These are phyloP conservation scores for Cinnamomum chago DNA, from an alignment of 164 flowering plant genomes.

Conservation along the genomic window DNA sequence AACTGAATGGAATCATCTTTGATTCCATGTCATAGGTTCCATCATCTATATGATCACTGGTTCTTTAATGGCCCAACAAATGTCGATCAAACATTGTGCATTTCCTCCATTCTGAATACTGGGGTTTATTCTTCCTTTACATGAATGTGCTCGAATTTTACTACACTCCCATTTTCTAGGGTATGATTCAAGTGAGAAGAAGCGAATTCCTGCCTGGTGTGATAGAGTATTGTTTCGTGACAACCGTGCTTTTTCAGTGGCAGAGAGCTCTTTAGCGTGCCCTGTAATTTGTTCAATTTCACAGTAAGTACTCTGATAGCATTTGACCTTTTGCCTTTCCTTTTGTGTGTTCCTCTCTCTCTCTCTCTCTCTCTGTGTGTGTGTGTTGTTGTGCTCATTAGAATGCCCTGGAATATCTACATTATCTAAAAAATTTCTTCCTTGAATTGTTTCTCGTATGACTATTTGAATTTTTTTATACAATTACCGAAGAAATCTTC, in stretches of 20 bases:
- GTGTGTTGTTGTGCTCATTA: neutral
- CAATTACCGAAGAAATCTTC: neutral
- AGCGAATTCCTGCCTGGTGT: constrained; percentile 99
- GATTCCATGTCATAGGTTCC: too few relatives aligned
- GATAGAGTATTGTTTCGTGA: constrained; percentile 92
- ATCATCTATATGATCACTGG: too few relatives aligned
- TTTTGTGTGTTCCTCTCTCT: neutral
- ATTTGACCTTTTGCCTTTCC: neutral
- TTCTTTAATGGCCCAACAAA: too few relatives aligned
- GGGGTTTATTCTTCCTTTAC: too few relatives aligned
- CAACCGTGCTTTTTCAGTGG: constrained; percentile 40
- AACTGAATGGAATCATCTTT: too few relatives aligned
- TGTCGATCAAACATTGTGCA: too few relatives aligned
- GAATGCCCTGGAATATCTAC: neutral
- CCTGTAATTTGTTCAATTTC: constrained; percentile 65
- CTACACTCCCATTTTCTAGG: constrained; percentile 38
- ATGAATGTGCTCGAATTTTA: neutral
- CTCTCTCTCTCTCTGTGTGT: neutral
- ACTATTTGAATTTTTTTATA: too few relatives aligned
- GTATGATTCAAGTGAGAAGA: constrained; percentile 99
- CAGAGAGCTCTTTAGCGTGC: constrained; percentile 75
- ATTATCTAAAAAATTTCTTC: too few relatives aligned
- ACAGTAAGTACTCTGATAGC: constrained; percentile 42
- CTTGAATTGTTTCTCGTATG: too few relatives aligned
- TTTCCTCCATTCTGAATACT: too few relatives aligned